Evolutionary conservation across 345 rosid genomes (phyloP), one percentile per base, ranked within the genome.

Genomic region (Luvunga scandens): DNA sequence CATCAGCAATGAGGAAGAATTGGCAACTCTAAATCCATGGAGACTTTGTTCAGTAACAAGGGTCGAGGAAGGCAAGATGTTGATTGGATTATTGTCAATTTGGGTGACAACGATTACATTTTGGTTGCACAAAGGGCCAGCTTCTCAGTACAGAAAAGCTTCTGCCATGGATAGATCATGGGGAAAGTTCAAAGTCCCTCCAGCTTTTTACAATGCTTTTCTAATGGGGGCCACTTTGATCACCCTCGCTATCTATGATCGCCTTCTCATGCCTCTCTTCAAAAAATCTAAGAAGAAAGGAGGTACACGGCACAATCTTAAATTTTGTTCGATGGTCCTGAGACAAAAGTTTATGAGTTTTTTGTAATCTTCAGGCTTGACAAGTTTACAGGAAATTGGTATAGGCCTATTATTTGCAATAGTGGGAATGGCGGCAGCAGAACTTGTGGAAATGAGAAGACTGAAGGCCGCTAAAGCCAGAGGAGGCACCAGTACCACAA

Each of bases 41-140:
- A 72, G 73, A 5, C 75, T 77, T 59, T 72, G 77, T n/a, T 30
- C 57, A 0, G 65, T 81, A 48, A 81, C 80, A 77, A 72, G 34
- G 77, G 78, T 77, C 14, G 70, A 77, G 78, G 80, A 81, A 77
- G 75, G 77, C 16, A 73, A 77, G 62, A 77, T 65, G 84, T 10
- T 81, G 57, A 34, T 36, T 2, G 73, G 59, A 48, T 61, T 81
- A 53, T 21, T 67, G 25, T 80, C 84, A 21, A 72, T 81, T 21
- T 72, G 80, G 70, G 83, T 74, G 19, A 72, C 80, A 33, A 76
- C 75, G 4, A 67, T 66, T 50, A 34, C 77, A 65, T 72, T 72
- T 36, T 77, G 77, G 78, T 71, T 42, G 77, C 77, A 72, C 75
- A 66, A 55, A 81, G 72, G 75, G 2, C 4, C 27, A 72, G 34